phyloP scores from a whole-genome alignment of 495 filamentous ascomycete species.

The Haplographium delicatum region DNA sequence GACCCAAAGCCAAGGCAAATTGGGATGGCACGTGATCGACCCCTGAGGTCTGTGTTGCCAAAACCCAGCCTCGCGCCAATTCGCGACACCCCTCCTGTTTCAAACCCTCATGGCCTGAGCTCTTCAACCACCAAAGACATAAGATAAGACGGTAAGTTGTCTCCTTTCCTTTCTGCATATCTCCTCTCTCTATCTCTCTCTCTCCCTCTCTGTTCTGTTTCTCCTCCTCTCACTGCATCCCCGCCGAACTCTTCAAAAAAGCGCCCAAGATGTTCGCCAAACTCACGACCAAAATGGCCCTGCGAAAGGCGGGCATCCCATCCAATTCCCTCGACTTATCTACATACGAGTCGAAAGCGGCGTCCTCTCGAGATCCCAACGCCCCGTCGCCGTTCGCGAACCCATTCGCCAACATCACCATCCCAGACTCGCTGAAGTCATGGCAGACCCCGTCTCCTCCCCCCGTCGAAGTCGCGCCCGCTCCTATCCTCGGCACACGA shows the following conservation, averaged over 20 bases:
- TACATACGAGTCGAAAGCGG: no score
- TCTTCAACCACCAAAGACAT: neutral
- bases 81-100: slow-evolving; percentile 12
- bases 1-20: no score
- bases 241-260: no score
- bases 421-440: slow-evolving; percentile 41
- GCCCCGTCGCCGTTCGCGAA: slow-evolving; percentile 16
- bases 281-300: slow-evolving; percentile 42
- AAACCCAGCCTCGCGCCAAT: neutral
- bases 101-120: neutral
- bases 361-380: slow-evolving; percentile 20
- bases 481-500: slow-evolving; percentile 38
- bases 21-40: neutral
- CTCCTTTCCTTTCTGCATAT: neutral
- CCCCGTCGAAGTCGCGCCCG: slow-evolving; percentile 37
- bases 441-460: slow-evolving; percentile 42
- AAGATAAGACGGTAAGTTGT: slow-evolving; percentile 5
- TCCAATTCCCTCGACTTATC: slow-evolving; percentile 30
- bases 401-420: slow-evolving; percentile 19
- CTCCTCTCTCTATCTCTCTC: neutral
- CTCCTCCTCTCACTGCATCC: neutral
- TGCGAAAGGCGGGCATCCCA: slow-evolving; percentile 40
- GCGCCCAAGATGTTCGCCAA: slow-evolving; percentile 40
- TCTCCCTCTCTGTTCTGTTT: neutral
- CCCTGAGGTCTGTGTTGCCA: neutral